Evolutionary conservation across 176 grass and related monocot species (phyloP), one percentile per base, ranked within the genome.

Genomic region (Calamus simplicifolius): DNA sequence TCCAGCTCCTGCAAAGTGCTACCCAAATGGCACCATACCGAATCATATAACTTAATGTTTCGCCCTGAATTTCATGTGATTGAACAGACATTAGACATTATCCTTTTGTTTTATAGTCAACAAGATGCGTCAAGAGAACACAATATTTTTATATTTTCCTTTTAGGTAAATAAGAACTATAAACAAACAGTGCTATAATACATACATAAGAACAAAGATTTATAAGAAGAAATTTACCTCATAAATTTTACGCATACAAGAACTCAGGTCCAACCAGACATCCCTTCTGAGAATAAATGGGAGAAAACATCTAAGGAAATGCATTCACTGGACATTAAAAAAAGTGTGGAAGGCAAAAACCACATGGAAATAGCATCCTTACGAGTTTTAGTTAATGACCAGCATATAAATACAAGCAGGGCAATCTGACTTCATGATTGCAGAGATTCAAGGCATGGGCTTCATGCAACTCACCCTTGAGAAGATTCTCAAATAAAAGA

Each of bases 1-100:
- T 83, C 92, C 84, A 69, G 70, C 69, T 79, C 77, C 70, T 21
- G 69, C 66, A 71, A 16, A 66, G 74, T 25, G 63, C 69, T 76
- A 56, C 56, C 76, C 74, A 50, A 58, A 68, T 54, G 72, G 18
- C 68, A 61, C 63, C 67, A 81, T 79, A 58, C 53, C 5, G 18
- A 43, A 54, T 48, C 30, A 49, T 38, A 58, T 79, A 85, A 79
- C 77, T 67, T 81, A 54, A 85, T 65, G 48, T 63, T 72, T 79
- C 35, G 61, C 74, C 81, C 75, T 57, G 59, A 79, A 27, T 62
- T 25, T 31, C 8, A 26, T 18, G 53, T 43, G 35, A 43, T 43
- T 2, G 10, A 43, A 13, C 10, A 43, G 35, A 43, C 35, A 43
- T 43, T 43, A 13, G 35, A 43, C 8, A 43, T 7, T 43, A 12